Percentiles rank a stretch among this genome's conserved stretches.
phyloP scores from a whole-genome alignment of 1,284 basidiomycete species.

The Moesziomyces antarcticus region DNA sequence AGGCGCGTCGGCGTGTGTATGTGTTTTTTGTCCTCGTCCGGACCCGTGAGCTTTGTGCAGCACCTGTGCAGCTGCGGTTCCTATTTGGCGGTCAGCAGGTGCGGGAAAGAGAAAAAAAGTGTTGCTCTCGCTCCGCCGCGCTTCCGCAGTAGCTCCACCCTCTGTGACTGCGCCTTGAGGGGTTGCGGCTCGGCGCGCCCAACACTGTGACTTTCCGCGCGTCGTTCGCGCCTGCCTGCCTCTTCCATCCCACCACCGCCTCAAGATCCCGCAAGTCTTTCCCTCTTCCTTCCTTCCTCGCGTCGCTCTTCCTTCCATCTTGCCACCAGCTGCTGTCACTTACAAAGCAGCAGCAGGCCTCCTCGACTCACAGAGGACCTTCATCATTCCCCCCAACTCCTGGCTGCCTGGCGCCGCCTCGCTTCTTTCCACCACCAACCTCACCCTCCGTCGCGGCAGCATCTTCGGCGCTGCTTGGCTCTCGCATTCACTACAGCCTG shows the following conservation, averaged over 20 bases:
- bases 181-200: not conserved
- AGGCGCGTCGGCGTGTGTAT: slow-evolving; percentile 6
- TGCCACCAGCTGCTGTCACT: not conserved
- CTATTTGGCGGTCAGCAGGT: not conserved
- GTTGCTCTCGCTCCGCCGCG: slow-evolving; percentile 19
- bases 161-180: too few species aligned
- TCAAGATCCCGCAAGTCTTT: slow-evolving; percentile 13
- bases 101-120: slow-evolving; percentile 14
- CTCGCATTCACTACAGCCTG: not conserved
- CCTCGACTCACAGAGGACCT: slow-evolving; percentile 7
- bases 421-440: slow-evolving; percentile 3
- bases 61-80: slow-evolving; percentile 11
- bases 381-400: slow-evolving; percentile 29
- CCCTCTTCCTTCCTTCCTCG: not conserved
- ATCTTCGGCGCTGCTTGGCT: slow-evolving; percentile 3
- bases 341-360: slow-evolving; percentile 9
- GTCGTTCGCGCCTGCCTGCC: slow-evolving; percentile 1
- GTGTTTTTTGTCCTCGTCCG: slow-evolving; percentile 2
- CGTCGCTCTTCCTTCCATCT: not conserved
- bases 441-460: not conserved
- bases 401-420: slow-evolving; percentile 47
- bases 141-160: not conserved
- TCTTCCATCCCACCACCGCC: slow-evolving; percentile 5
- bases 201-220: slow-evolving; percentile 1
- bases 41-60: slow-evolving; percentile 8